A percentile compares a stretch with the other conserved stretches of the same genome.
phyloP scores from a whole-genome alignment of 495 filamentous ascomycete species.

The Pseudevernia furfuracea region DNA sequence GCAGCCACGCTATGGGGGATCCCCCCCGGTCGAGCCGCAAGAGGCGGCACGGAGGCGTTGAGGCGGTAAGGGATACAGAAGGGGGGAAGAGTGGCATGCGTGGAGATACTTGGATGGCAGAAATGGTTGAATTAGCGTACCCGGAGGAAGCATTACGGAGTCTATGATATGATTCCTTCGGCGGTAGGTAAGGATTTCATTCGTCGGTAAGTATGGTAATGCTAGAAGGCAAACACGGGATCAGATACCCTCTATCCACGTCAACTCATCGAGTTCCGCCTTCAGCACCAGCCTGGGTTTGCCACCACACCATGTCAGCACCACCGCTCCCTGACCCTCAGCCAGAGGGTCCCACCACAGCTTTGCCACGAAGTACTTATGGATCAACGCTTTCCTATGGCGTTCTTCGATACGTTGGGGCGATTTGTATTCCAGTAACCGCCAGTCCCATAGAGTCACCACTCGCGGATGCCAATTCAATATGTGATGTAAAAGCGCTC shows the following conservation, averaged over 20 bases:
- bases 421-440: conserved; percentile 9
- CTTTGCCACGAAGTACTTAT: neutral
- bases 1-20: no score
- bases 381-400: neutral
- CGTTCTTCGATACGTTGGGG: neutral
- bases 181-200: neutral
- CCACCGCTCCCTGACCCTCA: neutral
- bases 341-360: conserved; percentile 9
- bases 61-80: no score
- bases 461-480: conserved; percentile 5
- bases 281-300: neutral
- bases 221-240: neutral
- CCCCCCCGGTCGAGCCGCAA: no score
- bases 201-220: neutral
- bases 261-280: neutral
- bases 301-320: neutral
- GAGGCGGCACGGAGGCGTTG: no score
- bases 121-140: no score
- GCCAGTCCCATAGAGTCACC: conserved; percentile 20
- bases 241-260: neutral
- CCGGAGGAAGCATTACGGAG: no score
- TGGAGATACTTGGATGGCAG: no score
- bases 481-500: conserved; percentile 4
- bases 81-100: no score
- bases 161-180: no score